Evolutionary conservation across 139 green algal genomes (phyloP).

Genomic region (Coelastrella sp.): DNA sequence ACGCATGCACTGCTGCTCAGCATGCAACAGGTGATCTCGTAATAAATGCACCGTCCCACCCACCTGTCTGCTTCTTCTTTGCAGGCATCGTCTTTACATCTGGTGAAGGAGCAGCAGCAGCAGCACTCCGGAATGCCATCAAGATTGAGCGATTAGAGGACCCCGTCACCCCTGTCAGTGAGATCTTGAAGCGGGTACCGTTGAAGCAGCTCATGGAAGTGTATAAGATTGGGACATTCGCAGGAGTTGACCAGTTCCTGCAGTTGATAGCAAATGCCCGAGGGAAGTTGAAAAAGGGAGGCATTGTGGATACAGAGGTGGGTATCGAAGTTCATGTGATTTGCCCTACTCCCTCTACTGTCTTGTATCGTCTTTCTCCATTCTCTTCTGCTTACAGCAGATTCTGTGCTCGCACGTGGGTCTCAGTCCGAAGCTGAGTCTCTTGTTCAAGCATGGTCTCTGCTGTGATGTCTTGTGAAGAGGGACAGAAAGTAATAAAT

Average conservation of each 20-base stretch:
- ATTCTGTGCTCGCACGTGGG: too few species aligned
- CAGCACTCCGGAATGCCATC: conserved; percentile 89
- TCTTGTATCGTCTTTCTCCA: not conserved
- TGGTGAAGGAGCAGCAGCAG: conserved; percentile 70
- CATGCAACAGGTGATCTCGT: too few species aligned
- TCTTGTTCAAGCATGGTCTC: too few species aligned
- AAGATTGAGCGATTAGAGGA: conserved; percentile 91
- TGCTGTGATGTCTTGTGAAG: too few species aligned
- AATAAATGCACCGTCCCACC: not conserved
- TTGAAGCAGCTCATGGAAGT: conserved; percentile 88
- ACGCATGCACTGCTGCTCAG: too few species aligned
- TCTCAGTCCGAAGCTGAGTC: too few species aligned
- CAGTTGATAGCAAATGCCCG: conserved; percentile 75
- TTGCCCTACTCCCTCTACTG: not conserved
- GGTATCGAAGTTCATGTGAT: not conserved
- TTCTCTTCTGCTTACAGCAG: not conserved
- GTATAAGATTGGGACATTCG: conserved; percentile 86
- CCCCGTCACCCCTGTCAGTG: conserved; percentile 76
- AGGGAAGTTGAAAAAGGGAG: conserved; percentile 90
- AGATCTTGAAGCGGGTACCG: conserved; percentile 90
- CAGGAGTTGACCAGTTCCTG: conserved; percentile 83
- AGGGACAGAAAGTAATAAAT: too few species aligned
- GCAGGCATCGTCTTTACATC: conserved; percentile 60
- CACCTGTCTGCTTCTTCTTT: not conserved
- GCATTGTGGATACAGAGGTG: conserved; percentile 72